Evolutionary conservation across 225 moss, liverwort and hornwort species (phyloP).

Genomic region (Rhytidiadelphus loreus): DNA sequence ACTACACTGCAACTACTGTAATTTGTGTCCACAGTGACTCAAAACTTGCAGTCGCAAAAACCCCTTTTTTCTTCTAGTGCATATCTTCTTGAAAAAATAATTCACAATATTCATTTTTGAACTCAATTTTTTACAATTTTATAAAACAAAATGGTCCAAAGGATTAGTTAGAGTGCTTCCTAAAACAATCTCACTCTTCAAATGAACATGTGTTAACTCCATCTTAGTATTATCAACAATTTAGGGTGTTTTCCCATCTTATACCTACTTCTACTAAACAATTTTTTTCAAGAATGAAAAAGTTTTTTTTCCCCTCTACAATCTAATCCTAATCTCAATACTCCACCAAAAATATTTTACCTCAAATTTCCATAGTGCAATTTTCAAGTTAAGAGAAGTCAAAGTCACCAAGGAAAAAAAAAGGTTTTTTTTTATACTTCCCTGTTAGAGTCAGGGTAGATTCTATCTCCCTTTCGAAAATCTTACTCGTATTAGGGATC

Average conservation of each 20-base stretch:
- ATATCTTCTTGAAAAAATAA: too few relatives aligned
- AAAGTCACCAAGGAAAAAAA: too few relatives aligned
- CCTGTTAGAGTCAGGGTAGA: too few relatives aligned
- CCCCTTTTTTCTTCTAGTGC: too few relatives aligned
- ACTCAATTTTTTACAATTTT: background rate
- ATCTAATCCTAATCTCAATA: background rate
- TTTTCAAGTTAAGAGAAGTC: background rate
- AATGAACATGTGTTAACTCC: background rate
- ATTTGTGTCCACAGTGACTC: too few relatives aligned
- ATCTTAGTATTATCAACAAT: background rate
- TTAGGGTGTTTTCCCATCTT: background rate
- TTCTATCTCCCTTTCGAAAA: too few relatives aligned
- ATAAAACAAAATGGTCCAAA: background rate
- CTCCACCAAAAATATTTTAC: background rate
- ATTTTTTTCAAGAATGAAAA: too few relatives aligned
- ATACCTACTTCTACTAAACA: background rate
- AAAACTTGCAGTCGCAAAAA: too few relatives aligned
- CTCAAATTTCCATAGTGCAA: background rate
- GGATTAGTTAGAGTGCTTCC: fast-evolving
- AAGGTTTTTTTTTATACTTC: too few relatives aligned
- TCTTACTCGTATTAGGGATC: too few relatives aligned
- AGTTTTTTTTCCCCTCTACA: too few relatives aligned
- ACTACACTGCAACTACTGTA: too few relatives aligned
- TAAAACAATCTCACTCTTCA: background rate
- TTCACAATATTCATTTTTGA: background rate